These are phyloP conservation scores for Claviceps lovelessii DNA, from an alignment of 2,329 filamentous ascomycete species.

Conservation along the genomic window DNA sequence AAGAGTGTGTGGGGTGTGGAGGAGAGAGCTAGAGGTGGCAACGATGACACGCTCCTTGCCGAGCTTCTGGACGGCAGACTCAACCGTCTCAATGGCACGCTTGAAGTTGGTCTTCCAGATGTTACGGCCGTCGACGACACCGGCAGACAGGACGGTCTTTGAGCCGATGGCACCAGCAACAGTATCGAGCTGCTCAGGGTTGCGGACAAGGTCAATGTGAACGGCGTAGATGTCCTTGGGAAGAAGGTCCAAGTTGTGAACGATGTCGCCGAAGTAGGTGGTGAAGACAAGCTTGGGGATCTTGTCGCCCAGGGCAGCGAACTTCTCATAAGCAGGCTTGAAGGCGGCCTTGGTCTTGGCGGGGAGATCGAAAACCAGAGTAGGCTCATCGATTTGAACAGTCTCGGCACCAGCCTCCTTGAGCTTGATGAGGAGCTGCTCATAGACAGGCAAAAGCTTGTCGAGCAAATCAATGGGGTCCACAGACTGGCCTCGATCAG, in stretches of 20 bases:
- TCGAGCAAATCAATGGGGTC: conserved; percentile 87
- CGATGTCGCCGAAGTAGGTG: conserved; percentile 98
- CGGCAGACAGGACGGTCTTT: conserved; percentile 81
- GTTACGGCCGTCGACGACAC: conserved; percentile 97
- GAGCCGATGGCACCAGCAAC: conserved; percentile 71
- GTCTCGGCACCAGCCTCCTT: conserved; percentile 92
- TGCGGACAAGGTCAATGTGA: conserved; percentile 92
- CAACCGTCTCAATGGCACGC: conserved; percentile 78
- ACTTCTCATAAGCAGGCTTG: conserved; percentile 92
- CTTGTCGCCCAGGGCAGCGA: conserved; percentile 59
- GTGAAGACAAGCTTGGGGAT: conserved; percentile 81
- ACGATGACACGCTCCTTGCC: conserved; percentile 96
- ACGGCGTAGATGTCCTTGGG: conserved; percentile 68
- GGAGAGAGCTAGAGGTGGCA: conserved; percentile 90
- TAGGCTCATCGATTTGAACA: conserved; percentile 96
- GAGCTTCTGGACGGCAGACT: conserved; percentile 82
- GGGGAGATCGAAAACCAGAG: conserved; percentile 88
- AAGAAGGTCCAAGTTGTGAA: conserved; percentile 93
- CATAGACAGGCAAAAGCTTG: conserved; percentile 88
- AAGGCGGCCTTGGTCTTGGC: conserved; percentile 88
- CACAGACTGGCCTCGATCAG: conserved; percentile 86
- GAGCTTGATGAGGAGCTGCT: conserved; percentile 80
- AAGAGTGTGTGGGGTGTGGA: conserved; percentile 96
- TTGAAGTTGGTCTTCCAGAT: conserved; percentile 99
- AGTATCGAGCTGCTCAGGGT: conserved; percentile 90